Percentiles rank a stretch among this genome's conserved stretches.
These are phyloP conservation scores for Coleophoma eucalyptorum DNA, from an alignment of 2,329 filamentous ascomycete species.

Conservation along the genomic window DNA sequence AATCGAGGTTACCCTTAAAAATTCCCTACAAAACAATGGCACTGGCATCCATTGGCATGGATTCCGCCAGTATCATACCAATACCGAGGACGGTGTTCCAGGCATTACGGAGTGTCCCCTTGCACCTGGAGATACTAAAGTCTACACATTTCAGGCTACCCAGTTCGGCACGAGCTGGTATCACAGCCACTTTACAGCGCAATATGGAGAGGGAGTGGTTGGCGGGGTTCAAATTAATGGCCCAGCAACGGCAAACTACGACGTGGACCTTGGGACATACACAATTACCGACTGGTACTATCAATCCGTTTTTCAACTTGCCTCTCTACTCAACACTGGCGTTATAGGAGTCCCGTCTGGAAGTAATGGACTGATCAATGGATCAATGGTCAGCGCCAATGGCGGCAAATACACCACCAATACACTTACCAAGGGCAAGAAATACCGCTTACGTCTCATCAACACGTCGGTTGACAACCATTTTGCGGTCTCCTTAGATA, in stretches of 20 bases:
- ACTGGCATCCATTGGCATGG: constrained; percentile 42
- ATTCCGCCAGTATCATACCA: constrained; percentile 34
- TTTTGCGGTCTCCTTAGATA: constrained; percentile 43
- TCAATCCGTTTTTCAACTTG: constrained; percentile 34
- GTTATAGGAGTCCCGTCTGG: constrained; percentile 11
- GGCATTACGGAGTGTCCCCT: constrained; percentile 24
- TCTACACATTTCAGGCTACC: constrained; percentile 23
- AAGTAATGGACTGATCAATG: constrained; percentile 44
- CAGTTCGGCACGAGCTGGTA: constrained; percentile 35
- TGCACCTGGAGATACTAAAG: constrained; percentile 42
- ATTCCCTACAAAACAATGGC: constrained; percentile 29
- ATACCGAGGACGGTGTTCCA: constrained; percentile 35
- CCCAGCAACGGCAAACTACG: constrained; percentile 24
- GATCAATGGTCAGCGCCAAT: constrained; percentile 26
- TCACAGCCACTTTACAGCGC: constrained; percentile 46
- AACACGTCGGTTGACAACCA: constrained; percentile 38
- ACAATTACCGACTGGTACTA: constrained; percentile 10
- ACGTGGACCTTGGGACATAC: constrained; percentile 11
- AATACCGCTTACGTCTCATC: constrained; percentile 41
- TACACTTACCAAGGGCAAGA: constrained; percentile 17
- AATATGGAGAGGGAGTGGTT: constrained; percentile 46
- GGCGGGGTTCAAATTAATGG: constrained; percentile 29
- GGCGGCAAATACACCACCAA: constrained; percentile 10
- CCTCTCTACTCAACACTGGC: constrained; percentile 3
- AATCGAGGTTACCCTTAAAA: constrained; percentile 20